phyloP scores from a whole-genome alignment of 345 rosid species.

The Xanthoceras sorbifolium region DNA sequence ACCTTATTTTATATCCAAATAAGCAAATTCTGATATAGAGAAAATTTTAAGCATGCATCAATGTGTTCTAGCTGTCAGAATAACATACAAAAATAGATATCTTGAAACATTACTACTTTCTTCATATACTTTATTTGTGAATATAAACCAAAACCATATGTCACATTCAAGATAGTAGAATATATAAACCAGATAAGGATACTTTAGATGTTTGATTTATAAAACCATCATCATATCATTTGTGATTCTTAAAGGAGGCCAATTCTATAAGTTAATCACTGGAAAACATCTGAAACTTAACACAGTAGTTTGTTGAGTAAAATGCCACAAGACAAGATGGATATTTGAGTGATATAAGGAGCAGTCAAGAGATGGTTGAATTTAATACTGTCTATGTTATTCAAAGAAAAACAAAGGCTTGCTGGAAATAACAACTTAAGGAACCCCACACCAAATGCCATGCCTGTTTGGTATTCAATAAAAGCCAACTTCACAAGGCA shows the following conservation, averaged over 20 bases:
- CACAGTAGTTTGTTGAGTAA: not conserved
- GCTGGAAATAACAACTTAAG: no score
- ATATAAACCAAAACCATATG: not conserved
- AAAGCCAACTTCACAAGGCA: no score
- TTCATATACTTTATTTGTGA: not conserved
- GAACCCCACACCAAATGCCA: no score
- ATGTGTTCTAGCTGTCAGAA: not conserved
- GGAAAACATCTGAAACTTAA: not conserved
- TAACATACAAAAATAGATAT: not conserved
- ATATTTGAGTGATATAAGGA: not conserved
- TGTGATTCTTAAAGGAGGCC: not conserved
- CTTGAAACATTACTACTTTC: not conserved
- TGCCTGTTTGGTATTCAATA: no score
- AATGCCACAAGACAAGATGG: not conserved
- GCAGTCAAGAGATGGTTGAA: not conserved
- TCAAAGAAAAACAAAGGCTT: not conserved
- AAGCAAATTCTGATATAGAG: not conserved
- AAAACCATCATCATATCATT: not conserved
- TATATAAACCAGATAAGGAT: not conserved
- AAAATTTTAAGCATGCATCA: not conserved
- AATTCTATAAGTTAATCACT: not conserved
- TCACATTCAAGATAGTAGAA: not conserved
- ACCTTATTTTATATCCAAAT: not conserved
- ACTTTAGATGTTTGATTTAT: no score
- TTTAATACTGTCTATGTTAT: not conserved